Percentiles rank a stretch among this genome's conserved stretches.
phyloP scores from a whole-genome alignment of 2,329 filamentous ascomycete species.

The Botrytis hyacinthi region DNA sequence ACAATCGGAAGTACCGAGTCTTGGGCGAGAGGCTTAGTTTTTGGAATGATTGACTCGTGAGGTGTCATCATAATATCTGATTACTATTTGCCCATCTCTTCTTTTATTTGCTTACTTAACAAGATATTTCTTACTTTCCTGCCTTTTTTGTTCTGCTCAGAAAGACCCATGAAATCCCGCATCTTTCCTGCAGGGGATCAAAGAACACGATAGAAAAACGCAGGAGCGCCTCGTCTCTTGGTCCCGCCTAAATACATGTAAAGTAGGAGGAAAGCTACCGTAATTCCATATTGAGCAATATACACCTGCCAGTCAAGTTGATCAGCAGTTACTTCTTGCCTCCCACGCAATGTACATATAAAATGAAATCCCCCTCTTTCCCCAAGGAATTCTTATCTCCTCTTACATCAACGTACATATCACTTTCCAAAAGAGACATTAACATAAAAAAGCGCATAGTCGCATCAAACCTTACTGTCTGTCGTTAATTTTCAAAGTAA shows the following conservation, averaged over 20 bases:
- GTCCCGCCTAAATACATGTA: slow-evolving; percentile 3
- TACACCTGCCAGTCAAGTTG: neutral
- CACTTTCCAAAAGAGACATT: neutral
- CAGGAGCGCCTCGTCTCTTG: slow-evolving; percentile 3
- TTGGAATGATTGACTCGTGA: neutral
- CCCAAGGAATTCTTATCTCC: neutral
- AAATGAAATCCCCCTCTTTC: slow-evolving; percentile 2
- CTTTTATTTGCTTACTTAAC: neutral
- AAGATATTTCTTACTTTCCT: neutral
- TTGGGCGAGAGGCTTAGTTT: neutral
- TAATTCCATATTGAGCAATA: neutral
- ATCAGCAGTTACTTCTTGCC: slow-evolving; percentile 12
- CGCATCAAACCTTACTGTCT: slow-evolving; percentile 17
- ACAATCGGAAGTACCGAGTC: slow-evolving; percentile 5
- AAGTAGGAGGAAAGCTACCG: neutral
- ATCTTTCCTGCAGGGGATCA: neutral
- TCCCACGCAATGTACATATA: slow-evolving; percentile 10
- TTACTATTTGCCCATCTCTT: neutral
- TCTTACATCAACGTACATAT: neutral
- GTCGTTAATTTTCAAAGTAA: slow-evolving; percentile 20
- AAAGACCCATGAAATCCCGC: neutral
- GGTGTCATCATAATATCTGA: neutral
- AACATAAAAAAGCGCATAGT: neutral
- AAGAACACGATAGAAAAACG: neutral
- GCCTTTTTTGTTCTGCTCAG: neutral